Conservation (phyloP, 2,329 filamentous ascomycete genomes). For the Ceratocystiopsis sp. region DNA sequence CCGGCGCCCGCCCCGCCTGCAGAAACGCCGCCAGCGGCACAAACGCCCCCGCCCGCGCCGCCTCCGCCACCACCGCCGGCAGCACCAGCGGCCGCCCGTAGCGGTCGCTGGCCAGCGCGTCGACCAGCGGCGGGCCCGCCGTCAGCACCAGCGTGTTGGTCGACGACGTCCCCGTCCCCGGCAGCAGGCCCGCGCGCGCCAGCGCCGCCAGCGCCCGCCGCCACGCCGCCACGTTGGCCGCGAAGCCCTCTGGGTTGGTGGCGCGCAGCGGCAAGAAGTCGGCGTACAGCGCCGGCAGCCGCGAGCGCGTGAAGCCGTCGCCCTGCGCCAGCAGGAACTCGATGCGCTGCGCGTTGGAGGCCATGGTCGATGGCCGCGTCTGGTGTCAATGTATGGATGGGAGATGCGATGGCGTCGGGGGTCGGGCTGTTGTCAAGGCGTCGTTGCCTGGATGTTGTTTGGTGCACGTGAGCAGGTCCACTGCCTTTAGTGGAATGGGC, state of each 20-base stretch:
- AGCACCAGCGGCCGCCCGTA: conserved; percentile 71
- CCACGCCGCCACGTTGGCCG: conserved; percentile 20
- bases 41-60: conserved; percentile 50
- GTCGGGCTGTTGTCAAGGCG: no score
- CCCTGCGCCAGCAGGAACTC: conserved; percentile 9
- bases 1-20: conserved; percentile 4
- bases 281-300: conserved; percentile 13
- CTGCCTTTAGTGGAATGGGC: no score
- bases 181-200: conserved; percentile 16
- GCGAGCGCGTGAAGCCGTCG: conserved; percentile 10
- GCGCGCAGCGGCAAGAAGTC: conserved; percentile 13
- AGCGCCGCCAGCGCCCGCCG: conserved; percentile 16
- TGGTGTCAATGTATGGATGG: no score
- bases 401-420: no score
- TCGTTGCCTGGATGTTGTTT: no score
- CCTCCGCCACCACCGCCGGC: conserved; percentile 61
- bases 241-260: conserved; percentile 12
- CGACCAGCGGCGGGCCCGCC: conserved; percentile 41
- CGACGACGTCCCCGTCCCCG: conserved; percentile 1
- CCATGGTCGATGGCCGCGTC: conserved; percentile 5
- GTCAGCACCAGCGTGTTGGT: conserved; percentile 11
- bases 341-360: conserved; percentile 9
- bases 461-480: no score
- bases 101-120: conserved; percentile 56
- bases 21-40: conserved; percentile 56